Conservation (phyloP, 2,329 filamentous ascomycete species). For the Trichoderma sp. region DNA sequence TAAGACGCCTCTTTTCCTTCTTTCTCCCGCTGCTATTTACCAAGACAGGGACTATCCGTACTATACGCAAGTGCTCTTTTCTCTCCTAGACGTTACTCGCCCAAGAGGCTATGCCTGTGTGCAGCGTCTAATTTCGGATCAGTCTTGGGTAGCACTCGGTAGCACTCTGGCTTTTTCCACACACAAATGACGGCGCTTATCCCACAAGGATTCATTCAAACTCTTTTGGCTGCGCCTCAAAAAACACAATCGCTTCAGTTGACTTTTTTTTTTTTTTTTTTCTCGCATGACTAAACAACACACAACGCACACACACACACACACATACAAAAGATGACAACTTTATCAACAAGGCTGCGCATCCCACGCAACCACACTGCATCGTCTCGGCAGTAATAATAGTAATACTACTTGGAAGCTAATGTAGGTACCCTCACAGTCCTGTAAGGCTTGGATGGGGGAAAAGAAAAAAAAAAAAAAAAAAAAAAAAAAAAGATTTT, state of each 20-base stretch:
- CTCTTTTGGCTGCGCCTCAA: conserved; percentile 5
- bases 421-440: not conserved
- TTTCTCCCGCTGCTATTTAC: not conserved
- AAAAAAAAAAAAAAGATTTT: not conserved
- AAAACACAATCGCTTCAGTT: not conserved
- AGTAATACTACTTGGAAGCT: not conserved
- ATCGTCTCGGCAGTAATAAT: not conserved
- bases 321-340: not conserved
- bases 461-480: not conserved
- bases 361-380: not conserved
- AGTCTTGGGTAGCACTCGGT: not conserved
- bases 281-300: not conserved
- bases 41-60: too few species aligned
- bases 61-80: not conserved
- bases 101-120: not conserved
- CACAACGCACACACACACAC: too few species aligned
- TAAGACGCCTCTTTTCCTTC: not conserved
- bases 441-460: not conserved
- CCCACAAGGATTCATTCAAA: not conserved
- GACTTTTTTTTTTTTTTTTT: not conserved
- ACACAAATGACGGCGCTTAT: conserved; percentile 14
- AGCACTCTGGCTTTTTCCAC: not conserved
- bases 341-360: not conserved
- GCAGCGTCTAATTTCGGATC: conserved; percentile 9
- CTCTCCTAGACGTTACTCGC: not conserved